These are phyloP conservation scores for Paraurostyla sp. DNA, from an alignment of 73 alveolate species.

Conservation along the genomic window DNA sequence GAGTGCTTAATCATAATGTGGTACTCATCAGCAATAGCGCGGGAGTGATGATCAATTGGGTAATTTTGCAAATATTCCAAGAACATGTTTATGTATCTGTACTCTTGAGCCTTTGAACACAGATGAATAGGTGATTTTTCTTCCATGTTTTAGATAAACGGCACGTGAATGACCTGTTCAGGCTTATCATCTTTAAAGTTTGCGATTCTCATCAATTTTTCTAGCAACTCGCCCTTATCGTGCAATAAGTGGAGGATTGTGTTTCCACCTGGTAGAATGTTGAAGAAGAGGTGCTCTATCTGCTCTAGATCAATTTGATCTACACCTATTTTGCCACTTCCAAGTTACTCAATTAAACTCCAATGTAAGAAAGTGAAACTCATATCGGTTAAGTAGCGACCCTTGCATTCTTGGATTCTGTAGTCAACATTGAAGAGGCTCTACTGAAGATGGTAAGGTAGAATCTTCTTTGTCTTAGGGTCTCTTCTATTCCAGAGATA, in stretches of 20 bases:
- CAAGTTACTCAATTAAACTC: constrained; percentile 39
- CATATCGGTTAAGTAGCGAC: constrained; percentile 16
- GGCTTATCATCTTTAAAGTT: constrained; percentile 38
- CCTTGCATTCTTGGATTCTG: constrained; percentile 17
- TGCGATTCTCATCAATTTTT: constrained; percentile 1
- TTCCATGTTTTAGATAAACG: constrained; percentile 30
- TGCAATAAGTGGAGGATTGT: constrained; percentile 16
- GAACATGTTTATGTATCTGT: constrained; percentile 47
- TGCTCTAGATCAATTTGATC: constrained; percentile 21
- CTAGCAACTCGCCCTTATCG: constrained; percentile 42
- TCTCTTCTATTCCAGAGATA: constrained; percentile 18
- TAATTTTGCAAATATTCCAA: constrained; percentile 29
- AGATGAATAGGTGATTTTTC: constrained; percentile 58
- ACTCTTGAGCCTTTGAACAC: constrained; percentile 22
- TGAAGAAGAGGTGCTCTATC: constrained; percentile 25
- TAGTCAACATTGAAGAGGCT: constrained; percentile 19
- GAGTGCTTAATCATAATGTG: constrained; percentile 26
- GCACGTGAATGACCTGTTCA: constrained; percentile 32
- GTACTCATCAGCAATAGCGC: constrained; percentile 37
- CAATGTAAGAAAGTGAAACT: constrained; percentile 50
- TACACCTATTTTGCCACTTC: constrained; percentile 1
- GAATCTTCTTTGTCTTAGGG: neutral
- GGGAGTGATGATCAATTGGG: constrained; percentile 55
- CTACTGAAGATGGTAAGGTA: neutral
- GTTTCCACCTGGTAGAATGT: constrained; percentile 45